Conservation (phyloP, 495 filamentous ascomycete genomes). For the Trichoderma parareesei region DNA sequence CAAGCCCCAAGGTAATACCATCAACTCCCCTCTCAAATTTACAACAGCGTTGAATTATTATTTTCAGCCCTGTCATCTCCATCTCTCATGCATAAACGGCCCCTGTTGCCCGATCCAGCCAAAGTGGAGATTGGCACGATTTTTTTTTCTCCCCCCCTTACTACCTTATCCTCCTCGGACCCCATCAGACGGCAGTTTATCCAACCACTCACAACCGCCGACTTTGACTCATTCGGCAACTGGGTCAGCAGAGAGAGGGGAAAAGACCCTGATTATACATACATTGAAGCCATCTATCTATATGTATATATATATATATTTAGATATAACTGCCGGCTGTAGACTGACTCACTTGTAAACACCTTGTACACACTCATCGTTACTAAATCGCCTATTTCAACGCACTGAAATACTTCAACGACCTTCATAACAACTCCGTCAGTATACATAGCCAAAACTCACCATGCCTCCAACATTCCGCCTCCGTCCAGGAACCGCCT, state of each 20-base stretch:
- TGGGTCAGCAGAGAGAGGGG: not conserved
- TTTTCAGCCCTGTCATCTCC: no score
- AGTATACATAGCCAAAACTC: not conserved
- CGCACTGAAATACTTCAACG: no score
- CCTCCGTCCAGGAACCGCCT: slow-evolving; percentile 1
- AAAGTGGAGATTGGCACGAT: not conserved
- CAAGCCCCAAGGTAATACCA: no score
- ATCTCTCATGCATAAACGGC: no score
- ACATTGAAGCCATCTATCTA: not conserved
- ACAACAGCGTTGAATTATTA: no score
- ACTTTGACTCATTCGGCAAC: slow-evolving; percentile 8
- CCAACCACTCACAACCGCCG: not conserved
- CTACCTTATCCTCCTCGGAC: not conserved
- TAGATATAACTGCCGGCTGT: no score
- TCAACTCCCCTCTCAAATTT: no score
- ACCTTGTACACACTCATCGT: no score
- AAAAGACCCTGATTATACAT: not conserved
- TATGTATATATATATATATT: no score
- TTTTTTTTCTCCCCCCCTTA: slow-evolving; percentile 2
- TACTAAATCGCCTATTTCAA: no score
- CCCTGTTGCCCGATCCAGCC: not conserved
- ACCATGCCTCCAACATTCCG: not conserved
- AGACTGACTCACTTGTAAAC: no score
- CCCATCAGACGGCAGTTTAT: not conserved
- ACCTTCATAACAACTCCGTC: not conserved